A percentile compares a stretch with the other conserved stretches of the same genome.
phyloP scores from a whole-genome alignment of 371 early-diverging fungal genomes.

The Rhizopus stolonifer region DNA sequence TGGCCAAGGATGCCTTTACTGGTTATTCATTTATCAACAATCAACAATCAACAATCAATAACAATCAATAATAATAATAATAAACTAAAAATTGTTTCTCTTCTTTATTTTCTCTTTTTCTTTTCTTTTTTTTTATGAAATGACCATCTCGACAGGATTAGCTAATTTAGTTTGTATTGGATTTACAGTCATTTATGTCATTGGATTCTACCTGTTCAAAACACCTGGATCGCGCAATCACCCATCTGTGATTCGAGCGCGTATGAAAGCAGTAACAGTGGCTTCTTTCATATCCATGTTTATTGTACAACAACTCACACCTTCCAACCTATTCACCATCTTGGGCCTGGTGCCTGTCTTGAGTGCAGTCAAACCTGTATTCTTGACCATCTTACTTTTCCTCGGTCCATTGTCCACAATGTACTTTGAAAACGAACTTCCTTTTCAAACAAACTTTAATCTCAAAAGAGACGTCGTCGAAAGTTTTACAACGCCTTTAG shows the following conservation, averaged over 20 bases:
- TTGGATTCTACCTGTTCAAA: constrained; percentile 39
- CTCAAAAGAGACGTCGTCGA: constrained; percentile 22
- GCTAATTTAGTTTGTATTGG: constrained; percentile 37
- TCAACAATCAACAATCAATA: no score
- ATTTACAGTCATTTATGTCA: constrained; percentile 40
- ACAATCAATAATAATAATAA: no score
- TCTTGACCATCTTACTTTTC: constrained; percentile 42
- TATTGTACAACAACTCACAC: constrained; percentile 21
- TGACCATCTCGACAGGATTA: constrained; percentile 5
- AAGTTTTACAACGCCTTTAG: constrained; percentile 23
- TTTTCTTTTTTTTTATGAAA: background rate
- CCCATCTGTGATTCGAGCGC: constrained; percentile 37
- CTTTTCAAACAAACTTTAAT: constrained; percentile 34
- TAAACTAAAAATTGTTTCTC: background rate
- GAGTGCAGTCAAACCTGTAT: constrained; percentile 19
- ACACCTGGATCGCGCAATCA: constrained; percentile 29
- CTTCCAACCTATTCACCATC: background rate
- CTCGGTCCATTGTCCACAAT: constrained; percentile 50
- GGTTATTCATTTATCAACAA: constrained; percentile 14
- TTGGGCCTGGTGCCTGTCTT: background rate
- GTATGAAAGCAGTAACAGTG: constrained; percentile 36
- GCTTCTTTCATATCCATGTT: constrained; percentile 24
- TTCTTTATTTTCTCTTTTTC: background rate
- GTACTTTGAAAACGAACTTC: constrained; percentile 37
- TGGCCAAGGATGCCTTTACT: constrained; percentile 11